phyloP scores from a whole-genome alignment of 129 eudicot species.

The Erigeron canadensis region DNA sequence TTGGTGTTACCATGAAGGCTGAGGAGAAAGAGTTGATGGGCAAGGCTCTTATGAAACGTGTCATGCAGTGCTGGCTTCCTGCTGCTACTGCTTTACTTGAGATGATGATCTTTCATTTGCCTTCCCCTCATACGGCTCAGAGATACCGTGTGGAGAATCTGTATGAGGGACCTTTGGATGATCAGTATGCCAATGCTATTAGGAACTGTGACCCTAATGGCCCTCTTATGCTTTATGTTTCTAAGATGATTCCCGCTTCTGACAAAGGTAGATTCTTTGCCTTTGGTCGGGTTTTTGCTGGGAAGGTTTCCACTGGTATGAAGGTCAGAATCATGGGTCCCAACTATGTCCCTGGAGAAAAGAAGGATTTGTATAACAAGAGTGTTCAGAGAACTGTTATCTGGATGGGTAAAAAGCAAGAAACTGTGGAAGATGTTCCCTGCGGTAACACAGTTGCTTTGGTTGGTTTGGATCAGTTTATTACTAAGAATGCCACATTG shows the following conservation, averaged over 20 bases:
- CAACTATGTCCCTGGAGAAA: conserved; percentile 82
- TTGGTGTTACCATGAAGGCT: conserved; percentile 35
- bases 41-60: conserved; percentile 46
- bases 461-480: conserved; percentile 79
- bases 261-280: conserved; percentile 82
- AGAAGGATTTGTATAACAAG: conserved; percentile 71
- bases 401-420: conserved; percentile 95
- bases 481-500: conserved; percentile 73
- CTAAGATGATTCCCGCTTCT: conserved; percentile 50
- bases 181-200: conserved; percentile 52
- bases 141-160: conserved; percentile 61
- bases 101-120: conserved; percentile 61
- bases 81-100: conserved; percentile 56
- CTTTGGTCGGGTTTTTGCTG: conserved; percentile 83
- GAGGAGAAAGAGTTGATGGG: conserved; percentile 49
- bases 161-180: conserved; percentile 59
- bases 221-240: conserved; percentile 62
- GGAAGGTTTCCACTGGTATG: conserved; percentile 72
- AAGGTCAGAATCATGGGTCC: conserved; percentile 94
- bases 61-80: conserved; percentile 52
- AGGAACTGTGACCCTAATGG: conserved; percentile 67
- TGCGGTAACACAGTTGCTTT: conserved; percentile 83
- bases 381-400: conserved; percentile 88
- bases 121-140: conserved; percentile 56
- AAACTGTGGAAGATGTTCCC: conserved; percentile 81